Percentiles rank a stretch among this genome's conserved stretches.
Evolutionary conservation across 345 rosid genomes (phyloP).

Genomic region (Citrus glauca): DNA sequence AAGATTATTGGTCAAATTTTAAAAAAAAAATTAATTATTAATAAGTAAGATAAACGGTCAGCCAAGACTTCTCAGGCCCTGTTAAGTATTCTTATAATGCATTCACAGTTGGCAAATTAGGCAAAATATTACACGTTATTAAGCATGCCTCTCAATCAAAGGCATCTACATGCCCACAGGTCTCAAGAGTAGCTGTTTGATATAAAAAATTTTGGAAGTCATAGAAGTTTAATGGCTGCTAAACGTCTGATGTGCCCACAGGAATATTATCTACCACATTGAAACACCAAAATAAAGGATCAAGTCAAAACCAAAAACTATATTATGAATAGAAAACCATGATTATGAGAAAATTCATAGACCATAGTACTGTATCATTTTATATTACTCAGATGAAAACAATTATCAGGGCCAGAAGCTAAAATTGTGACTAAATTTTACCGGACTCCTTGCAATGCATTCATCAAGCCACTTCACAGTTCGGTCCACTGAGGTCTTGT

Average conservation of each 20-base stretch:
- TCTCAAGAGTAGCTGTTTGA: neutral
- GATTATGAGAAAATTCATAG: neutral
- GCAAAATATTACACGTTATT: neutral
- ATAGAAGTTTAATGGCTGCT: neutral
- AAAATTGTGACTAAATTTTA: constrained; percentile 16
- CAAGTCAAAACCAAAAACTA: neutral
- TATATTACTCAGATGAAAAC: neutral
- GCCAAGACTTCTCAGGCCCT: neutral
- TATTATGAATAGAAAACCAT: neutral
- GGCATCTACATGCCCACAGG: neutral
- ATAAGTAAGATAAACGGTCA: neutral
- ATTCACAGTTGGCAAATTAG: neutral
- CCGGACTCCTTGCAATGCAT: constrained; percentile 52
- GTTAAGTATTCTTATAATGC: neutral
- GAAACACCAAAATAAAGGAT: neutral
- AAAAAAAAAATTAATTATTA: neutral
- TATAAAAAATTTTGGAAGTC: neutral
- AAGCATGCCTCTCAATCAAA: neutral
- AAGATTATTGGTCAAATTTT: neutral
- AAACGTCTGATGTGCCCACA: neutral
- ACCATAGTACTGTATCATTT: neutral
- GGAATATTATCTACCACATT: neutral
- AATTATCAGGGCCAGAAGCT: neutral
- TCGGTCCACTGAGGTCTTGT: constrained; percentile 57
- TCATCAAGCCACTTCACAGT: constrained; percentile 76